These are phyloP conservation scores for Leccinum pachyderme DNA, from an alignment of 1,284 basidiomycete genomes.

Conservation along the genomic window DNA sequence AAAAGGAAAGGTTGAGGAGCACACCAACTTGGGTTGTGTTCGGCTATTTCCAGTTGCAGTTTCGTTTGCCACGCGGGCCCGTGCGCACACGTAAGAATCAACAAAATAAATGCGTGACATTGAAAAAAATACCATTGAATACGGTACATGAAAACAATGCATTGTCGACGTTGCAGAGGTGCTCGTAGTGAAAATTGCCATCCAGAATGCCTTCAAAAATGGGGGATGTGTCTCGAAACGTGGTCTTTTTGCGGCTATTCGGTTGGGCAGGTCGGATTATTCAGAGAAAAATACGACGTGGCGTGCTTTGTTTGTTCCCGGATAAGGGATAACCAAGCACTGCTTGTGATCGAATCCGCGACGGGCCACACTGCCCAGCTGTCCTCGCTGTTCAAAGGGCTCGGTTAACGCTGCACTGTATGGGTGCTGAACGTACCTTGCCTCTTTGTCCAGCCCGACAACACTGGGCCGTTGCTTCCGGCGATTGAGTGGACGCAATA, in stretches of 20 bases:
- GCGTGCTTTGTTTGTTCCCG: constrained; percentile 33
- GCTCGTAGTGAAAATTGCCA: constrained; percentile 17
- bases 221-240: constrained; percentile 3
- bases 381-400: background rate
- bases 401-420: constrained; percentile 1
- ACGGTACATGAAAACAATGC: constrained; percentile 27
- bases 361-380: constrained; percentile 12
- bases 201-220: constrained; percentile 17
- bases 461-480: constrained; percentile 8
- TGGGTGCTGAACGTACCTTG: constrained; percentile 14
- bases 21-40: constrained; percentile 40
- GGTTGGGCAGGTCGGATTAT: constrained; percentile 9
- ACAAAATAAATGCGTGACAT: constrained; percentile 35
- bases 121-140: constrained; percentile 34
- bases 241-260: background rate
- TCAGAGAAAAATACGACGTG: constrained; percentile 8
- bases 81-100: constrained; percentile 40
- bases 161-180: constrained; percentile 20
- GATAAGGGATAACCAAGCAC: constrained; percentile 29
- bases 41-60: constrained; percentile 40
- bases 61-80: constrained; percentile 40
- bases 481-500: constrained; percentile 27
- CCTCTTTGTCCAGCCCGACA: constrained; percentile 1
- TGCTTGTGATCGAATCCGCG: constrained; percentile 24
- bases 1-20: constrained; percentile 41